Base-by-base conservation (phyloP, 306 rosid species). In the Luffa aegyptiaca region DNA sequence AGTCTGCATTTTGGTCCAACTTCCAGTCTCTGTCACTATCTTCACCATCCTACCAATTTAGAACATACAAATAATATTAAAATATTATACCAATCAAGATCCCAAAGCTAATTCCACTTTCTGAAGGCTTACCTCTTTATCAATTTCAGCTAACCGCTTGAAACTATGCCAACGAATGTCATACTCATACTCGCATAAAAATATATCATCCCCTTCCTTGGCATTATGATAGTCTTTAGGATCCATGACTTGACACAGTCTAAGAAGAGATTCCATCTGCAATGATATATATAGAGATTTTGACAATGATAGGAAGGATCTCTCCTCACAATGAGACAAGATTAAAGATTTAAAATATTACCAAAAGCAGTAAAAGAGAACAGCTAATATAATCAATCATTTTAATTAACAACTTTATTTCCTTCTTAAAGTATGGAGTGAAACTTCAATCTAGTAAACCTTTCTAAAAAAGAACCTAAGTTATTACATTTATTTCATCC, bases 151-250 rank as follows among this genome's bases (percentile, higher is more conserved):
- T 74, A 92, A 86, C 71, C 96, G 93, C 84, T 92, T 92, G 88
- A 90, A 95, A 84, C 90, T 90, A 84, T 92, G 95, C 97, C 97
- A 95, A 65, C 80, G 92, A 78, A 92, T 81, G 82, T 92, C 97
- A 81, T 95, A 95, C 74, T 95, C 97, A 80, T 95, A 95, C 85
- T 95, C 97, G 10, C 98, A 92, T 42, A 91, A 74, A 84, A 91
- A 94, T 75, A 95, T 78, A 75, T 95, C 97, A 83, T 95, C 98
- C 81, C 98, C 98, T 75, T 85, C 96, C 52, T 65, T 81, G 70
- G 97, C 92, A 79, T 88, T 90, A 52, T 91, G 86, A 82, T 84
- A 95, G 81, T 90, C 97, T 83, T 89, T 92, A 37, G 98, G 98
- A 78, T 42, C 83, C 90, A 76, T 82, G 77, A 92, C 93, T 80